A percentile compares a stretch with the other conserved stretches of the same genome.
phyloP scores from a whole-genome alignment of 139 green algal species.

The Coccomyxa sp. region DNA sequence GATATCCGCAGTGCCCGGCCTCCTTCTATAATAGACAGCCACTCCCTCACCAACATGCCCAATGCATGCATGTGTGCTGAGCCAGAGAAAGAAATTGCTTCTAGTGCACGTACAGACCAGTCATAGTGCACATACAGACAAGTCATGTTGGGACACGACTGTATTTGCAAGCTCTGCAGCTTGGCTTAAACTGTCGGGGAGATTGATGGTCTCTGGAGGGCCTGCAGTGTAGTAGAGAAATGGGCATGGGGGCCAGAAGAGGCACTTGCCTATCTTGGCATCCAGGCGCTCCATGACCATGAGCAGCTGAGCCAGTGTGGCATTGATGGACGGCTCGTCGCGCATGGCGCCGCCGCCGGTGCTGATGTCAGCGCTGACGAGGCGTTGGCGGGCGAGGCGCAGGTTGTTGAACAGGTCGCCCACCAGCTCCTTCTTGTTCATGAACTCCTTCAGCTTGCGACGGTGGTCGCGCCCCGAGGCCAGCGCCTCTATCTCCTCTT shows the following conservation, averaged over 20 bases:
- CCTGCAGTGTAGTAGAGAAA: too few species aligned
- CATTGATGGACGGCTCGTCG: constrained; percentile 55
- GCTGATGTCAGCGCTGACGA: background rate
- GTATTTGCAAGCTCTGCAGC: too few species aligned
- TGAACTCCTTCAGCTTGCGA: constrained; percentile 74
- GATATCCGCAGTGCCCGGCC: background rate
- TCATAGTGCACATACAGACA: too few species aligned
- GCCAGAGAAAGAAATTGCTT: too few species aligned
- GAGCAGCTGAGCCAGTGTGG: constrained; percentile 79
- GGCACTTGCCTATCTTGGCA: constrained; percentile 55
- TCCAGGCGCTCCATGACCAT: constrained; percentile 86
- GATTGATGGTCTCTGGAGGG: too few species aligned
- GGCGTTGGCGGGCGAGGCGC: constrained; percentile 32
- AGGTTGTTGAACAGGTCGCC: constrained; percentile 93
- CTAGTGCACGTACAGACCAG: too few species aligned
- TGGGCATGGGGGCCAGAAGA: too few species aligned
- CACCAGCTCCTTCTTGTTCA: constrained; percentile 91
- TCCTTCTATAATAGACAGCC: background rate
- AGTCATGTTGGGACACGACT: too few species aligned
- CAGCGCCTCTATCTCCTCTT: constrained; percentile 87
- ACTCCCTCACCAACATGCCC: background rate
- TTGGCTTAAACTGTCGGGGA: too few species aligned
- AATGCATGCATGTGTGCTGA: background rate
- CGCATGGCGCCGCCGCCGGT: constrained; percentile 3
- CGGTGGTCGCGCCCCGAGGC: constrained; percentile 59